Evolutionary conservation across 1,284 basidiomycete species (phyloP).

Genomic region (Erythrobasidium hasegawianum): DNA sequence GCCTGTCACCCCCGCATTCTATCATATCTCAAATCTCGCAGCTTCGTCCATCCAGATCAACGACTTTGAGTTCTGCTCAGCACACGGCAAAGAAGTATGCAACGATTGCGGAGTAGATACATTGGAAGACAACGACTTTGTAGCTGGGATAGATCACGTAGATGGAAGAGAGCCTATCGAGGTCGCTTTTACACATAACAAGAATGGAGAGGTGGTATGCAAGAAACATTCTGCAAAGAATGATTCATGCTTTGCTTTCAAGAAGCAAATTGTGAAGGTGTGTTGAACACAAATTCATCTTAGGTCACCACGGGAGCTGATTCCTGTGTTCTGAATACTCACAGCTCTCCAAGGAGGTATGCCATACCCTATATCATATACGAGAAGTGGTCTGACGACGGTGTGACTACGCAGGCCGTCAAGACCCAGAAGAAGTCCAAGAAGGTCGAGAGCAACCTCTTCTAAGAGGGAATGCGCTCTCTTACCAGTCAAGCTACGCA

Average conservation of each 20-base stretch:
- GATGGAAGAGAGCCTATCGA: slow-evolving; percentile 26
- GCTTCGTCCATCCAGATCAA: slow-evolving; percentile 21
- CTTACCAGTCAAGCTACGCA: too few species aligned
- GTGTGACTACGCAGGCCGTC: background rate
- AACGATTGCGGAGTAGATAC: slow-evolving; percentile 23
- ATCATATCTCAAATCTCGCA: background rate
- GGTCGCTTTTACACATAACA: slow-evolving; percentile 28
- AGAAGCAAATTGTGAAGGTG: slow-evolving; percentile 35
- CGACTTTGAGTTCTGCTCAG: slow-evolving; percentile 32
- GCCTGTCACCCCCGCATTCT: background rate
- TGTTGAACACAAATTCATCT: too few species aligned
- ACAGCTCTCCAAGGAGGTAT: background rate
- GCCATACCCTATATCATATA: too few species aligned
- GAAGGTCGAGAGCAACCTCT: background rate
- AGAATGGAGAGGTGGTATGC: slow-evolving; percentile 33
- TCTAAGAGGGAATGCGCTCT: too few species aligned
- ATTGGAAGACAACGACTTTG: slow-evolving; percentile 33
- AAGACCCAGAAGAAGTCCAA: slow-evolving; percentile 3
- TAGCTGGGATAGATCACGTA: slow-evolving; percentile 31
- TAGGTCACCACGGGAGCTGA: too few species aligned
- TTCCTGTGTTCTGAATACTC: too few species aligned
- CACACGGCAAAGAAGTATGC: slow-evolving; percentile 31
- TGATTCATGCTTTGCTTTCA: slow-evolving; percentile 33
- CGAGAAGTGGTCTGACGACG: too few species aligned
- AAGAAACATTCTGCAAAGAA: slow-evolving; percentile 31